Percentiles rank a stretch among this genome's conserved stretches.
Evolutionary conservation across 352 stramenopile genomes (phyloP).

Genomic region (Globisporangium cylindrosporum): DNA sequence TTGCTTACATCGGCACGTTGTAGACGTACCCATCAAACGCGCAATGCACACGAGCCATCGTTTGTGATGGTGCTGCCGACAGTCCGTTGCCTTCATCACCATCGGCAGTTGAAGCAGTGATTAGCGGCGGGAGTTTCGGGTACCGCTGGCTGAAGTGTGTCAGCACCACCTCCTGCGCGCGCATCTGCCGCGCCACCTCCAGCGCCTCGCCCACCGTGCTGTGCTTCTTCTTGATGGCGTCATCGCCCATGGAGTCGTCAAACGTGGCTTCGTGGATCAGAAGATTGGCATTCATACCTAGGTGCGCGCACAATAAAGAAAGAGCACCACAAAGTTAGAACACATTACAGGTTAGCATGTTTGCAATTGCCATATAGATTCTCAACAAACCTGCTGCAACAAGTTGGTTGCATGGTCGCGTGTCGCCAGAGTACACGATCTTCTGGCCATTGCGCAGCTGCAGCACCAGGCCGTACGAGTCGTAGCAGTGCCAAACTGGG

Average conservation of each 20-base stretch:
- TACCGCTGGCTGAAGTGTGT: slow-evolving; percentile 95
- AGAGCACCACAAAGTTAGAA: background rate
- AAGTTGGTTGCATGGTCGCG: slow-evolving; percentile 82
- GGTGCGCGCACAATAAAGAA: background rate
- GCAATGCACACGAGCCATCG: slow-evolving; percentile 12
- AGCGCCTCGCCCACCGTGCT: slow-evolving; percentile 92
- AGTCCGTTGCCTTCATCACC: background rate
- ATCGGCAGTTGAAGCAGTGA: background rate
- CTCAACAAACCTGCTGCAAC: slow-evolving; percentile 26
- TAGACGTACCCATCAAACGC: slow-evolving; percentile 18
- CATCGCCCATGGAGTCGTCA: slow-evolving; percentile 92
- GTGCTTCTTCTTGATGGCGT: slow-evolving; percentile 93
- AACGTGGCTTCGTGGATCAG: slow-evolving; percentile 98
- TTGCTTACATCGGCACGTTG: background rate
- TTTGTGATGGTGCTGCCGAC: background rate
- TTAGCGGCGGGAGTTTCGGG: slow-evolving; percentile 44
- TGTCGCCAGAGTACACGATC: slow-evolving; percentile 93
- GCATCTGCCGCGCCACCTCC: slow-evolving; percentile 60
- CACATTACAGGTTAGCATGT: background rate
- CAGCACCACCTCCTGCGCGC: slow-evolving; percentile 88
- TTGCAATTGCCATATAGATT: background rate
- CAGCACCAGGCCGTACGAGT: slow-evolving; percentile 74
- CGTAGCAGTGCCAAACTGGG: slow-evolving; percentile 77
- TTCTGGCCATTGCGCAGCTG: slow-evolving; percentile 44
- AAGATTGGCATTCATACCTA: slow-evolving; percentile 52